Conservation (phyloP, 2,329 filamentous ascomycete genomes). For the Sarocladiaceae sp. region DNA sequence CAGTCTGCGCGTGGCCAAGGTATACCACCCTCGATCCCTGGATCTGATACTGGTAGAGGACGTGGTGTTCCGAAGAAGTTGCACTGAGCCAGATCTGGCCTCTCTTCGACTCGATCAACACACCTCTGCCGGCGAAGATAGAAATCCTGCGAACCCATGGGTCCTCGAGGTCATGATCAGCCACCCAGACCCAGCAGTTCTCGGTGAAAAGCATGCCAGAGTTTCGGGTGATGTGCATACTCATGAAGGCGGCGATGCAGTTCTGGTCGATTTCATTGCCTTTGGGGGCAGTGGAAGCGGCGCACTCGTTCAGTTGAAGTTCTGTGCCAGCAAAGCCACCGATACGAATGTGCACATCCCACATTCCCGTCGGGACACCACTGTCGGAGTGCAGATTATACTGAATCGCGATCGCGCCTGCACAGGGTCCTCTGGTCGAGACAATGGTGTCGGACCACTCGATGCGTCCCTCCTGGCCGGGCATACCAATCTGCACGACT, state of each 20-base stretch:
- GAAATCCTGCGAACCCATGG: conserved; percentile 42
- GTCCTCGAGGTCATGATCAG: conserved; percentile 54
- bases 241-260: conserved; percentile 39
- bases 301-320: conserved; percentile 63
- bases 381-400: conserved; percentile 59
- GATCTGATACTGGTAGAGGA: conserved; percentile 67
- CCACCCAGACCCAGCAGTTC: conserved; percentile 43
- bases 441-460: conserved; percentile 72
- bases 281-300: conserved; percentile 40
- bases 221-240: conserved; percentile 35
- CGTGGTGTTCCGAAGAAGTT: conserved; percentile 61
- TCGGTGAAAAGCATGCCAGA: conserved; percentile 36
- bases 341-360: conserved; percentile 75
- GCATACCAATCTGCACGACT: conserved; percentile 61
- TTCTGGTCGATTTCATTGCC: conserved; percentile 20
- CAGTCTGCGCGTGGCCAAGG: conserved; percentile 63
- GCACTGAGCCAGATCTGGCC: conserved; percentile 56
- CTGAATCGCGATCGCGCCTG: conserved; percentile 67
- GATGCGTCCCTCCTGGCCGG: conserved; percentile 59
- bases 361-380: conserved; percentile 49
- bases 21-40: conserved; percentile 56
- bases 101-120: conserved; percentile 36
- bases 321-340: conserved; percentile 68
- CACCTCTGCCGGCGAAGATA: conserved; percentile 47
- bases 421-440: conserved; percentile 60